Conservation (phyloP, 225 moss, liverwort and hornwort genomes). For the Marchantia paleacea region DNA sequence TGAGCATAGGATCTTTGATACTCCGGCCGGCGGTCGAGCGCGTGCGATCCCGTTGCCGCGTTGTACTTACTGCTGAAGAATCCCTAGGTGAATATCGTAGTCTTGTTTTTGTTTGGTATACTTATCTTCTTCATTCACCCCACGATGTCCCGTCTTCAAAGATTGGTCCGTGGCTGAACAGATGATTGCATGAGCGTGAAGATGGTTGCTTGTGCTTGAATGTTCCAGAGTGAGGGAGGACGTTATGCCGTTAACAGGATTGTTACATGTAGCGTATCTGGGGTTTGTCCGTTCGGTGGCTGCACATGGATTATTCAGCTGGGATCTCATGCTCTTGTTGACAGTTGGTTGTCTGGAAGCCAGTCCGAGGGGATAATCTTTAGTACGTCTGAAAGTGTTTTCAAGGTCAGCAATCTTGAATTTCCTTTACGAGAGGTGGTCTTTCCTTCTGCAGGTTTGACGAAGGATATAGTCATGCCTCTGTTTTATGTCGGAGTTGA, state of each 20-base stretch:
- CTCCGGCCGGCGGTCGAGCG: not conserved
- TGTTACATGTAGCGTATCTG: not conserved
- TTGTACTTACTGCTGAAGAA: not conserved
- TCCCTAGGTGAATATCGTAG: not conserved
- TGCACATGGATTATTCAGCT: not conserved
- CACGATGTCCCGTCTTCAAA: not conserved
- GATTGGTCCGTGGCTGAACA: not conserved
- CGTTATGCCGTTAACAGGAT: no score
- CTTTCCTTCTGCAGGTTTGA: not conserved
- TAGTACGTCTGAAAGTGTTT: not conserved
- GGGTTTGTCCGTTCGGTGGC: not conserved
- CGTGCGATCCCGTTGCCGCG: not conserved
- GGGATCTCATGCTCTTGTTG: not conserved
- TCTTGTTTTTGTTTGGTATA: not conserved
- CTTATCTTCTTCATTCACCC: not conserved
- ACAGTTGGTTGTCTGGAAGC: not conserved
- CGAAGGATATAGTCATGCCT: slow-evolving; percentile 4
- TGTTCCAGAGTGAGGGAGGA: not conserved
- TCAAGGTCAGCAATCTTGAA: not conserved
- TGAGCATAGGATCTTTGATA: not conserved
- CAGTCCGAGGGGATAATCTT: not conserved
- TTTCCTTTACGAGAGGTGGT: not conserved
- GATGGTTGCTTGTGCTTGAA: not conserved
- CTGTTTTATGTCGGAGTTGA: slow-evolving; percentile 34
- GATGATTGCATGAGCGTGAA: not conserved